Evolutionary conservation across 805 yeast genomes (phyloP), one percentile per base, ranked within the genome.

Genomic region (Wickerhamiella occidentalis): DNA sequence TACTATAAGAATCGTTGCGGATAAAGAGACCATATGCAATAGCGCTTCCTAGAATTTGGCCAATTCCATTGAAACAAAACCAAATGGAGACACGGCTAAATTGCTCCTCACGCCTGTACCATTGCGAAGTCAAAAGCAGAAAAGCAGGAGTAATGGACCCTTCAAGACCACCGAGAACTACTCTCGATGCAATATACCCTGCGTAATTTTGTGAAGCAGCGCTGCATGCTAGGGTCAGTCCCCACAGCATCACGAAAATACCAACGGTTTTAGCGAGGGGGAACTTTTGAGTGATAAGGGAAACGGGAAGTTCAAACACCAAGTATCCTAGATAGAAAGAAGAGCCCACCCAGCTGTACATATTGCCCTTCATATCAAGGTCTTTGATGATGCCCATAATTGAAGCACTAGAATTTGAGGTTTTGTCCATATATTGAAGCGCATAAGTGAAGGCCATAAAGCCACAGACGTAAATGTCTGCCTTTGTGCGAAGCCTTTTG

Each of bases 321-420:
- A 82, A 61, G 59, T 80, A 82, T 2, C 87, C 88, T 36, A 82
- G 59, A 57, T 78, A 79, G 55, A 78, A 79, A 4, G 77, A 71
- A 1, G 80, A 69, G n/a, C 80, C 76, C n/a, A 73, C 63, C 79
- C 82, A 75, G 47, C 55, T 51, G 37, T 59, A 69, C 68, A 50
- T 58, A 52, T 54, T 62, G 35, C 72, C 75, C 49, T 55, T 55
- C 76, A 76, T 75, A 51, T 64, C 64, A 55, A 70, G 62, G 51
- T 69, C 79, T 7, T 56, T 61, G 54, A 66, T 63, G 45, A 73
- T 62, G 41, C 78, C 80, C 72, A 73, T 68, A 35, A 77, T 70
- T 3, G 79, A 70, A 1, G 80, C 76, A 44, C 70, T 73, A 19
- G 76, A 67, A 43, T 68, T 71, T 2, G 81, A 65, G 19, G 67